These are phyloP conservation scores for Malus hybrid DNA, from an alignment of 331 rosid species.

Conservation along the genomic window DNA sequence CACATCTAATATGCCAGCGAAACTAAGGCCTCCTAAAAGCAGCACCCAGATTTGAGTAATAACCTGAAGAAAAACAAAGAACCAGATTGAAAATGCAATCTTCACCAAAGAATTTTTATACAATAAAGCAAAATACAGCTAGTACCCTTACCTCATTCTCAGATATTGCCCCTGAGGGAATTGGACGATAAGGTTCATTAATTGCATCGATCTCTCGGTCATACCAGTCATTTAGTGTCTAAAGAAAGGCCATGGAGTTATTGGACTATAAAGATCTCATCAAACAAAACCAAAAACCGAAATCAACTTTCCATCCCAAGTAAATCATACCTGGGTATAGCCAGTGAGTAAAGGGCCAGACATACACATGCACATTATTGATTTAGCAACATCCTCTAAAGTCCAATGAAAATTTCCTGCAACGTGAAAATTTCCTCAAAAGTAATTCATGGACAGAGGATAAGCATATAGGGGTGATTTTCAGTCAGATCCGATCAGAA, in stretches of 20 bases:
- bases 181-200: slow-evolving; percentile 95
- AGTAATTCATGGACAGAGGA: neutral
- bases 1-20: slow-evolving; percentile 75
- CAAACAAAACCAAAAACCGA: neutral
- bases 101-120: neutral
- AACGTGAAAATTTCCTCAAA: slow-evolving; percentile 10
- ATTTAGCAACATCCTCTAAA: slow-evolving; percentile 78
- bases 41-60: slow-evolving; percentile 92
- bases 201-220: slow-evolving; percentile 97
- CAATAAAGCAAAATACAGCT: neutral
- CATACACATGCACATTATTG: slow-evolving; percentile 90
- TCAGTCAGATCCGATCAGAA: too few relatives aligned
- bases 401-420: slow-evolving; percentile 95
- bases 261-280: slow-evolving; percentile 11
- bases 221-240: slow-evolving; percentile 99
- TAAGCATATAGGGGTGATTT: neutral
- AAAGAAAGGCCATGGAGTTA: neutral
- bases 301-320: neutral
- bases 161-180: slow-evolving; percentile 93
- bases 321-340: slow-evolving; percentile 65
- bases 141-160: slow-evolving; percentile 66
- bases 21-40: slow-evolving; percentile 76
- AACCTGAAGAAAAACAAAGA: slow-evolving; percentile 43
- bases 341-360: slow-evolving; percentile 96
- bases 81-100: neutral